phyloP scores from a whole-genome alignment of 2,329 filamentous ascomycete species.

The Neobulgaria alba region DNA sequence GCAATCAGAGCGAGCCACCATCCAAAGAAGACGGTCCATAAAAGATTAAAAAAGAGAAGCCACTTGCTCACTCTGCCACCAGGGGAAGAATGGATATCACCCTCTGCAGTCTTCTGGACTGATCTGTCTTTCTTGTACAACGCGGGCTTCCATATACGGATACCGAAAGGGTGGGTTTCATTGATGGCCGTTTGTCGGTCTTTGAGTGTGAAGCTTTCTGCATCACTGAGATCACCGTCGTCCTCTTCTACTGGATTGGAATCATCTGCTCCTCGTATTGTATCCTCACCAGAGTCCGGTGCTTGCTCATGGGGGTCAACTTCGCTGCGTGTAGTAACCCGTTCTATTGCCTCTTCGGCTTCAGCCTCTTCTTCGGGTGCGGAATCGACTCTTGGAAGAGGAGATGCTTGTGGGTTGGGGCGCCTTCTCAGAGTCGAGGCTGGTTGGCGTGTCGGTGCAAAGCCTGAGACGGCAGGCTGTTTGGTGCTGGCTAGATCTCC shows the following conservation, averaged over 20 bases:
- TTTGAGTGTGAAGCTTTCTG: conserved; percentile 95
- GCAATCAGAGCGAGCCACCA: conserved; percentile 89
- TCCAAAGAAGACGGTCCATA: conserved; percentile 88
- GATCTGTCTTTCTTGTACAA: conserved; percentile 96
- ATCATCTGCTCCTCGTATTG: conserved; percentile 33
- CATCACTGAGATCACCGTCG: conserved; percentile 72
- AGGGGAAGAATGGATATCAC: conserved; percentile 91
- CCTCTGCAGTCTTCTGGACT: conserved; percentile 91
- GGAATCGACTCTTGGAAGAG: conserved; percentile 40
- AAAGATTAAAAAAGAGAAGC: conserved; percentile 78
- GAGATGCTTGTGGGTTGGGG: conserved; percentile 36
- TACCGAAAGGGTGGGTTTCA: conserved; percentile 96
- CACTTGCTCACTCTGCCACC: conserved; percentile 78
- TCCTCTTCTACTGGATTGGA: conserved; percentile 29
- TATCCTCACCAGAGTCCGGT: conserved; percentile 21
- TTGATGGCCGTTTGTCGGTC: conserved; percentile 98
- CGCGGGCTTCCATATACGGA: conserved; percentile 97
- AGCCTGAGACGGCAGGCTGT: conserved; percentile 29
- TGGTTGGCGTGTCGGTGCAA: conserved; percentile 36
- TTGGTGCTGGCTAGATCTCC: conserved; percentile 44
- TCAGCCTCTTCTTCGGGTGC: conserved; percentile 36
- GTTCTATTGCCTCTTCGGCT: conserved; percentile 5
- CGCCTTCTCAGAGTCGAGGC: conserved; percentile 42
- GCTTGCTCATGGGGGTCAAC: conserved; percentile 10
- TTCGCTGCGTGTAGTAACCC: conserved; percentile 1